Evolutionary conservation across 352 stramenopile genomes (phyloP).

Genomic region (Paralagenidium karlingii): DNA sequence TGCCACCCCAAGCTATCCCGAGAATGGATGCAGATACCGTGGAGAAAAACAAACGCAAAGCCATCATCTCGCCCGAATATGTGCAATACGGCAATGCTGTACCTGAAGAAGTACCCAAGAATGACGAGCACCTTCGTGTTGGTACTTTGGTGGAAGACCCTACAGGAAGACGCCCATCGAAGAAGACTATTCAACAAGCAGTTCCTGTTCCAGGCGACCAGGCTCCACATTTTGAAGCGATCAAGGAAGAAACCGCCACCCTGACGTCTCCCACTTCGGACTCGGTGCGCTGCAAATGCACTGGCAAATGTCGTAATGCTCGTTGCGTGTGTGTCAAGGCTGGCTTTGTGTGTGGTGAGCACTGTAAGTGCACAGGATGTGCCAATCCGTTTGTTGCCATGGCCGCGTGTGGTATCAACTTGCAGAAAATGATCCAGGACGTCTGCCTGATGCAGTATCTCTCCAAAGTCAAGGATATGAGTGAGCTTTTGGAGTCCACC

Average conservation of each 20-base stretch:
- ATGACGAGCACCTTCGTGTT: too few relatives aligned
- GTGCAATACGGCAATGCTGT: slow-evolving; percentile 32
- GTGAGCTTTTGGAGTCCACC: slow-evolving; percentile 58
- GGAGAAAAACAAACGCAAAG: slow-evolving; percentile 75
- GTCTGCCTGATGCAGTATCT: slow-evolving; percentile 75
- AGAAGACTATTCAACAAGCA: slow-evolving; percentile 48
- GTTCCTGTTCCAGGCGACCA: too few relatives aligned
- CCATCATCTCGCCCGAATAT: slow-evolving; percentile 71
- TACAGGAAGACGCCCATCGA: slow-evolving; percentile 45
- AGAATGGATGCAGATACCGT: too few relatives aligned
- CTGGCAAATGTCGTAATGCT: slow-evolving; percentile 71
- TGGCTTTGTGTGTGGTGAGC: slow-evolving; percentile 55
- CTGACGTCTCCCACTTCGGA: background rate
- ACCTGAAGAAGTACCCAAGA: background rate
- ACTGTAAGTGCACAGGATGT: slow-evolving; percentile 71
- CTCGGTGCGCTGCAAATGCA: slow-evolving; percentile 60
- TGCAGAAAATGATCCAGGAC: slow-evolving; percentile 49
- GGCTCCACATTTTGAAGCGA: too few relatives aligned
- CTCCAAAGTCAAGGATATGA: slow-evolving; percentile 76
- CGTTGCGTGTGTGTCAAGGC: slow-evolving; percentile 72
- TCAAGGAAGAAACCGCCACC: too few relatives aligned
- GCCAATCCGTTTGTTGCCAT: slow-evolving; percentile 73
- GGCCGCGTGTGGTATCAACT: slow-evolving; percentile 48
- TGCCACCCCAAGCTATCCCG: background rate
- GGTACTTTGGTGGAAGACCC: slow-evolving; percentile 47